Evolutionary conservation across 2,329 filamentous ascomycete species (phyloP).

Genomic region (Verticillium albo-atrum): DNA sequence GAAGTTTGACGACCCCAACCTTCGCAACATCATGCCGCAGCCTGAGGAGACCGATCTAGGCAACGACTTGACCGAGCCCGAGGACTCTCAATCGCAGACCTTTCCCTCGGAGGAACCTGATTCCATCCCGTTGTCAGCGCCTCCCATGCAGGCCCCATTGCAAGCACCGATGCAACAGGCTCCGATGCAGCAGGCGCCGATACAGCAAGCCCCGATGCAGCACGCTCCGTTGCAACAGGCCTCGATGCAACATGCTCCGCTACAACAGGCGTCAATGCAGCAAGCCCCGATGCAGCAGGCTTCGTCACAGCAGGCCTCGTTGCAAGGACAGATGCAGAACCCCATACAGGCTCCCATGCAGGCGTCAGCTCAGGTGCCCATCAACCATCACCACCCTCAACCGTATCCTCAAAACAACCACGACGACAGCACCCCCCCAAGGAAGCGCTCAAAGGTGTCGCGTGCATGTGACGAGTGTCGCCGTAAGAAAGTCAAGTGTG

Average conservation of each 20-base stretch:
- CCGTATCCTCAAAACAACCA: background rate
- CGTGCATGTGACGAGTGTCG: slow-evolving; percentile 86
- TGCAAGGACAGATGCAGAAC: slow-evolving; percentile 14
- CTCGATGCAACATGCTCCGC: background rate
- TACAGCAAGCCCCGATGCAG: slow-evolving; percentile 2
- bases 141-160: slow-evolving; percentile 20
- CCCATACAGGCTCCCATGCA: slow-evolving; percentile 9
- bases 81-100: slow-evolving; percentile 24
- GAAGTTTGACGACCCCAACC: slow-evolving; percentile 35
- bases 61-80: slow-evolving; percentile 8
- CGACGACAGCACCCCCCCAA: slow-evolving; percentile 58
- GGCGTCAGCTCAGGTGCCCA: slow-evolving; percentile 19
- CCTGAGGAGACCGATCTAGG: slow-evolving; percentile 18
- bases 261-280: background rate
- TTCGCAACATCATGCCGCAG: slow-evolving; percentile 40
- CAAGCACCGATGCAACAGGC: background rate
- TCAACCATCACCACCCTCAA: slow-evolving; percentile 24
- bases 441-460: slow-evolving; percentile 82
- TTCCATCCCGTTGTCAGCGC: slow-evolving; percentile 16
- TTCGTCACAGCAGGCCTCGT: slow-evolving; percentile 7
- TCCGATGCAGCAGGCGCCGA: slow-evolving; percentile 9
- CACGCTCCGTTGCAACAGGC: background rate
- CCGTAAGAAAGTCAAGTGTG: slow-evolving; percentile 86
- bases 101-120: slow-evolving; percentile 15
- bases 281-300: slow-evolving; percentile 1